These are phyloP conservation scores for Podila clonocystis DNA, from an alignment of 192 early-diverging fungal genomes.

Conservation along the genomic window DNA sequence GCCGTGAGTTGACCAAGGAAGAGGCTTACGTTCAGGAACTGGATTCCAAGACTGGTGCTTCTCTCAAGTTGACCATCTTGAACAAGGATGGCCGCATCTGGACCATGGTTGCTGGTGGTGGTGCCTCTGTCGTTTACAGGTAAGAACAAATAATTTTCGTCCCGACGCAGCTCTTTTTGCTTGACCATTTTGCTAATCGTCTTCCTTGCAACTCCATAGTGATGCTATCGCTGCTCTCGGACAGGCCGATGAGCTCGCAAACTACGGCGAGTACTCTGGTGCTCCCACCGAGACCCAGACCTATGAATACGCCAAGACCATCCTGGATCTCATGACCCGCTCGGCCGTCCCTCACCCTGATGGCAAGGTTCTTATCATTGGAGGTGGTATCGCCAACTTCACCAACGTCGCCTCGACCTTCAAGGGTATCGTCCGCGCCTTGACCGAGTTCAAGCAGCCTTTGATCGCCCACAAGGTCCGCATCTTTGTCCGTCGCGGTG, in stretches of 20 bases:
- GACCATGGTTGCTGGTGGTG: slow-evolving; percentile 99
- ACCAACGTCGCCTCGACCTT: slow-evolving; percentile 98
- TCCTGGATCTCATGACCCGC: slow-evolving; percentile 97
- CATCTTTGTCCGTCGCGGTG: slow-evolving; percentile 95
- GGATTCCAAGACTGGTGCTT: slow-evolving; percentile 97
- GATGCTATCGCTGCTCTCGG: slow-evolving; percentile 97
- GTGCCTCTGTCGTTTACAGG: slow-evolving; percentile 93
- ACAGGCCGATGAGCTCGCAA: slow-evolving; percentile 92
- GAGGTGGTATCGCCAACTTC: slow-evolving; percentile 99
- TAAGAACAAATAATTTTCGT: not conserved
- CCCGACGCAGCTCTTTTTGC: not conserved
- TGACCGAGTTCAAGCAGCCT: slow-evolving; percentile 89
- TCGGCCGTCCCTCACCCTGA: slow-evolving; percentile 75
- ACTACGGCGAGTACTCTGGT: slow-evolving; percentile 99
- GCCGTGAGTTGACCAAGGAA: slow-evolving; percentile 92
- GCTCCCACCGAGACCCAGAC: slow-evolving; percentile 98
- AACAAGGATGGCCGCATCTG: slow-evolving; percentile 95
- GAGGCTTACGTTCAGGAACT: slow-evolving; percentile 98
- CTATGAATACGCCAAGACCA: slow-evolving; percentile 98
- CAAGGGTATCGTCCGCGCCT: slow-evolving; percentile 97
- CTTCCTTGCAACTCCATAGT: slow-evolving; percentile 43
- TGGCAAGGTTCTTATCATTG: slow-evolving; percentile 98
- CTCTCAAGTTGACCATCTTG: slow-evolving; percentile 95
- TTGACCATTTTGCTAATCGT: not conserved
- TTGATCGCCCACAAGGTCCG: slow-evolving; percentile 88